Evolutionary conservation across 345 rosid genomes (phyloP).

Genomic region (Aurinia saxatilis): DNA sequence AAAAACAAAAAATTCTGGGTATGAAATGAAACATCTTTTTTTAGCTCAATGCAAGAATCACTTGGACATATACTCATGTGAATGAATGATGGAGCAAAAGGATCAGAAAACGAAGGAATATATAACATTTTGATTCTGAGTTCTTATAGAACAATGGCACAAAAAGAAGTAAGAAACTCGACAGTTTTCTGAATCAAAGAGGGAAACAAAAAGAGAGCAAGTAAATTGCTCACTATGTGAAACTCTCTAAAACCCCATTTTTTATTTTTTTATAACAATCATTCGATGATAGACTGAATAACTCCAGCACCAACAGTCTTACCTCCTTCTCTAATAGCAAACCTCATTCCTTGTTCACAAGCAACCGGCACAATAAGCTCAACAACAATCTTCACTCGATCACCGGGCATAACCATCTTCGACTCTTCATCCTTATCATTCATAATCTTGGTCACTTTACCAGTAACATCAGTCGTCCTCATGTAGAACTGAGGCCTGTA

Average conservation of each 20-base stretch:
- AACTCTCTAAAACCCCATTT: slow-evolving; percentile 9
- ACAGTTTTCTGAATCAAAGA: slow-evolving; percentile 15
- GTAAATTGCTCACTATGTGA: slow-evolving; percentile 8
- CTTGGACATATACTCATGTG: neutral
- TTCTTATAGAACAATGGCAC: slow-evolving; percentile 19
- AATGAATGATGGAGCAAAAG: neutral
- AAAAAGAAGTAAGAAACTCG: neutral
- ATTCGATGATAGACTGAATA: slow-evolving; percentile 71
- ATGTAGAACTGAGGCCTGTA: slow-evolving; percentile 93
- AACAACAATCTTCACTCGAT: slow-evolving; percentile 81
- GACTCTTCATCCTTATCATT: slow-evolving; percentile 91
- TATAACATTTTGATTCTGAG: slow-evolving; percentile 23
- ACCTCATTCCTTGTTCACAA: slow-evolving; percentile 93
- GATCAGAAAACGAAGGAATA: slow-evolving; percentile 10
- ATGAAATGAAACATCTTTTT: no score
- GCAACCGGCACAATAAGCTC: slow-evolving; percentile 91
- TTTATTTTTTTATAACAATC: neutral
- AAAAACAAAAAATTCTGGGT: neutral
- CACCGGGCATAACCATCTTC: slow-evolving; percentile 98
- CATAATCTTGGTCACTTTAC: slow-evolving; percentile 68
- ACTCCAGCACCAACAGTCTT: slow-evolving; percentile 96
- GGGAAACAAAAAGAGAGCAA: slow-evolving; percentile 26
- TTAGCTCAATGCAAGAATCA: neutral
- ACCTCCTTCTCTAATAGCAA: slow-evolving; percentile 97
- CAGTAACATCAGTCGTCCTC: slow-evolving; percentile 97